Percentiles rank a stretch among this genome's conserved stretches.
These are phyloP conservation scores for Aspergillus panamensis DNA, from an alignment of 495 filamentous ascomycete genomes.

Conservation along the genomic window DNA sequence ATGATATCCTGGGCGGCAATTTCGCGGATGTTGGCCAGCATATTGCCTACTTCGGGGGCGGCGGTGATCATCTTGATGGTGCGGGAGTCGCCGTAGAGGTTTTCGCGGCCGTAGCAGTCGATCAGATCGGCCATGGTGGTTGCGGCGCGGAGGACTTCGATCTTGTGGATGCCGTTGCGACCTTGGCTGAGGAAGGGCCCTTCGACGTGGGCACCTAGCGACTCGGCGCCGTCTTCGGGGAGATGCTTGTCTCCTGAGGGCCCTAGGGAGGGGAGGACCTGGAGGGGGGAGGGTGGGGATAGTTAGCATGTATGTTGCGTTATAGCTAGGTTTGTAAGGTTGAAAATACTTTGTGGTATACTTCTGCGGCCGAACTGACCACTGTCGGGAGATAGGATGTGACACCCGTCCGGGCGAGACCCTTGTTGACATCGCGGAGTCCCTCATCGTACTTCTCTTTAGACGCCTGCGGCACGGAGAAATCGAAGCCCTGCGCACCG, in stretches of 20 bases:
- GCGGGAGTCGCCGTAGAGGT: constrained; percentile 40
- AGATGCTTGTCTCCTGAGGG: constrained; percentile 52
- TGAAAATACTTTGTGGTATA: constrained; percentile 57
- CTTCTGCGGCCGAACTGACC: constrained; percentile 58
- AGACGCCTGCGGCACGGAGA: constrained; percentile 66
- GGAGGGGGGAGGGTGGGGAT: neutral
- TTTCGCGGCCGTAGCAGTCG: constrained; percentile 64
- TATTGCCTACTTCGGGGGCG: constrained; percentile 70
- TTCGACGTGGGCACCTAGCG: constrained; percentile 80
- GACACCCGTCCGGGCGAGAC: constrained; percentile 70
- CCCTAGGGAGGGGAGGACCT: constrained; percentile 69
- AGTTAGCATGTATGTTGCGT: neutral
- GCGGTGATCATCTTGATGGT: constrained; percentile 74
- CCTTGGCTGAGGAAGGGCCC: constrained; percentile 72
- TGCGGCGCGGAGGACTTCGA: constrained; percentile 55
- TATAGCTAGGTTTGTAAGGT: neutral
- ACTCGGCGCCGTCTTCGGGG: constrained; percentile 66
- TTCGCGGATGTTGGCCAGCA: constrained; percentile 57
- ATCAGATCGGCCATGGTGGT: constrained; percentile 55
- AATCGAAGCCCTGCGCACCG: constrained; percentile 82
- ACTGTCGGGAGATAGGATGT: constrained; percentile 81
- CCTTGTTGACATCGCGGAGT: constrained; percentile 61
- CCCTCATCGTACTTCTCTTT: constrained; percentile 61
- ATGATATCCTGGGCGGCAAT: constrained; percentile 60
- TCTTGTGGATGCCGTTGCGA: constrained; percentile 72